These are phyloP conservation scores for Tremellales sp. DNA, from an alignment of 1,284 basidiomycete genomes.

Conservation along the genomic window DNA sequence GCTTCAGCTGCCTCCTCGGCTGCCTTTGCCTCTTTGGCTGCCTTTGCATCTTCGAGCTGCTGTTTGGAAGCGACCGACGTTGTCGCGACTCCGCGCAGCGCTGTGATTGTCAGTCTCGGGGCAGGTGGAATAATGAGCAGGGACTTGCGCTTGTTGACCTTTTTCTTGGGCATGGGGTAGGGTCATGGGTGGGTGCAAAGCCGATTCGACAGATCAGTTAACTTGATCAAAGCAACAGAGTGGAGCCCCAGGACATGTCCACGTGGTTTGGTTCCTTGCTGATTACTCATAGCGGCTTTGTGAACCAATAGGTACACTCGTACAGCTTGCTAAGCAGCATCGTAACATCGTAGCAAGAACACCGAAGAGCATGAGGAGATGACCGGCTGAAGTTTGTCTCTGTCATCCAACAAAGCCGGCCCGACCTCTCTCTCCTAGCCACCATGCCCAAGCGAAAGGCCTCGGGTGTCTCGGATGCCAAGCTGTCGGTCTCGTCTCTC, in stretches of 20 bases:
- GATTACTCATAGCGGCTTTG: too few species aligned
- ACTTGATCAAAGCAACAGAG: too few species aligned
- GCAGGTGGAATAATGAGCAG: slow-evolving; percentile 36
- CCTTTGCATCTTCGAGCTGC: slow-evolving; percentile 35
- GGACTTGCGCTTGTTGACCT: slow-evolving; percentile 68
- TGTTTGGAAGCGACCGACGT: slow-evolving; percentile 76
- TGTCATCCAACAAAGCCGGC: neutral
- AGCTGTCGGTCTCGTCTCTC: slow-evolving; percentile 15
- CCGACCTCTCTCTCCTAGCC: neutral
- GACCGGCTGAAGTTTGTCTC: neutral
- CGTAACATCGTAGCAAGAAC: neutral
- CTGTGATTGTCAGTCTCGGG: too few species aligned
- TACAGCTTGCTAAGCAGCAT: neutral
- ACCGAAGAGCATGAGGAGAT: neutral
- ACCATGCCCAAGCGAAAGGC: slow-evolving; percentile 22
- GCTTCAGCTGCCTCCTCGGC: slow-evolving; percentile 21
- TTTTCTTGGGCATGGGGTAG: slow-evolving; percentile 88
- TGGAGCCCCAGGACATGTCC: too few species aligned
- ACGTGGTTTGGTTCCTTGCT: too few species aligned
- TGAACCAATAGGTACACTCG: too few species aligned
- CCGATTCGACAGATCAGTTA: too few species aligned
- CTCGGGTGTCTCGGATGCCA: slow-evolving; percentile 6
- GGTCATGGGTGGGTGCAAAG: too few species aligned
- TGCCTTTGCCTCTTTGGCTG: slow-evolving; percentile 5
- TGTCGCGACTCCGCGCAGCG: slow-evolving; percentile 68